A percentile compares a stretch with the other conserved stretches of the same genome.
Conservation (phyloP, 495 filamentous ascomycete species). For the Penicillium pancosmium region DNA sequence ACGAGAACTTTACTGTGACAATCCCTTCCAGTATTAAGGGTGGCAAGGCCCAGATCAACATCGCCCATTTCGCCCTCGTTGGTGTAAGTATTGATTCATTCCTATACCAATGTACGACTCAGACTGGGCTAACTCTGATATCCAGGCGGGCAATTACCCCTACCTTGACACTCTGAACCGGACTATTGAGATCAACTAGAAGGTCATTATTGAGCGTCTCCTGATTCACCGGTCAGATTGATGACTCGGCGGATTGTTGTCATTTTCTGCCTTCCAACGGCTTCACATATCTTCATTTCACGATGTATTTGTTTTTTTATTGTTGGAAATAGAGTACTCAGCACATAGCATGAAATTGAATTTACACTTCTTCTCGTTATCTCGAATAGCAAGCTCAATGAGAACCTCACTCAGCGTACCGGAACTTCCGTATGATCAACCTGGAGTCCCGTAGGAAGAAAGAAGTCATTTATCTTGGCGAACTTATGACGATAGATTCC, state of each 20-base stretch:
- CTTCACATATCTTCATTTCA: constrained; percentile 2
- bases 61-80: constrained; percentile 38
- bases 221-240: neutral
- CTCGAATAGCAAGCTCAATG: neutral
- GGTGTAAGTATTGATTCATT: constrained; percentile 33
- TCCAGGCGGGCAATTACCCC: constrained; percentile 8
- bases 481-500: too few species aligned
- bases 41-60: constrained; percentile 32
- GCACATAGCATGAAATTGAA: neutral
- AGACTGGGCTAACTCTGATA: neutral
- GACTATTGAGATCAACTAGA: constrained; percentile 11
- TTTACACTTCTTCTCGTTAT: neutral
- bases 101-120: neutral
- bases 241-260: neutral
- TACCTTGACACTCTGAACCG: constrained; percentile 12
- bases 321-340: neutral
- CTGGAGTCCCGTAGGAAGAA: too few species aligned
- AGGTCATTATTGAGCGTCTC: neutral
- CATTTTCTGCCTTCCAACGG: neutral
- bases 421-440: too few species aligned
- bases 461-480: too few species aligned
- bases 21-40: constrained; percentile 21
- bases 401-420: too few species aligned
- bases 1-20: constrained; percentile 43
- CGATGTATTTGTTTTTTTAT: neutral